Conservation (phyloP, 805 yeast genomes). For the Wickerhamiella qilinensis region DNA sequence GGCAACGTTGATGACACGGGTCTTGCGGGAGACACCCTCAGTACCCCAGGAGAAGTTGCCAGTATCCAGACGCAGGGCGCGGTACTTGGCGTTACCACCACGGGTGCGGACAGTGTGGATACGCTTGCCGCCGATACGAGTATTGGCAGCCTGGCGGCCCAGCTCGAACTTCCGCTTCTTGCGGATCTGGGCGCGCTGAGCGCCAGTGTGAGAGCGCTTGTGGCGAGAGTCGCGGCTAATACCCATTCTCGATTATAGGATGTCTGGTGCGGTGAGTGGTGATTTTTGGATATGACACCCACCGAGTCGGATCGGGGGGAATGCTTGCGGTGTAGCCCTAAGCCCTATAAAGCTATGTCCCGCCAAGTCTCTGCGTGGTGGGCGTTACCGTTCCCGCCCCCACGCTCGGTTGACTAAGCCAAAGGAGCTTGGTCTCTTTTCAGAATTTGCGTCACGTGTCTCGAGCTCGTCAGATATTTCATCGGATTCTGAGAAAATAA, state of each 20-base stretch:
- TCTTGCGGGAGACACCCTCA: slow-evolving; percentile 96
- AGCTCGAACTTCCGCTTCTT: slow-evolving; percentile 99
- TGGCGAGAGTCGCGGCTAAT: slow-evolving; percentile 99
- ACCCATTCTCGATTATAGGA: slow-evolving; percentile 63
- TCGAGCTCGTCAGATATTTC: no score
- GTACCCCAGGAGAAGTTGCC: slow-evolving; percentile 98
- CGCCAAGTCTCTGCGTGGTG: no score
- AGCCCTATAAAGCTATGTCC: slow-evolving; percentile 6
- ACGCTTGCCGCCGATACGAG: slow-evolving; percentile 98
- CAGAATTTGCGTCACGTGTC: no score
- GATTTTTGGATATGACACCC: background rate
- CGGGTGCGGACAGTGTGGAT: slow-evolving; percentile 98
- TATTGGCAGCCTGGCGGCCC: slow-evolving; percentile 99
- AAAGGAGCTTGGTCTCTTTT: no score
- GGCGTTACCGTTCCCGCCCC: no score
- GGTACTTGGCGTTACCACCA: slow-evolving; percentile 99
- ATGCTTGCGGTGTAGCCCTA: slow-evolving; percentile 1
- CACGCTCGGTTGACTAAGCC: no score
- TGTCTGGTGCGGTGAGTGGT: slow-evolving; percentile 3
- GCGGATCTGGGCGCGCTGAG: slow-evolving; percentile 99
- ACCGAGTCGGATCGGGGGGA: slow-evolving; percentile 3
- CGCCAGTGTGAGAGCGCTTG: slow-evolving; percentile 99
- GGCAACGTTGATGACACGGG: slow-evolving; percentile 95
- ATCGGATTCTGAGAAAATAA: no score
- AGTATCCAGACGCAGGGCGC: slow-evolving; percentile 93